These are phyloP conservation scores for Dothistroma pini DNA, from an alignment of 2,329 filamentous ascomycete genomes.

Conservation along the genomic window DNA sequence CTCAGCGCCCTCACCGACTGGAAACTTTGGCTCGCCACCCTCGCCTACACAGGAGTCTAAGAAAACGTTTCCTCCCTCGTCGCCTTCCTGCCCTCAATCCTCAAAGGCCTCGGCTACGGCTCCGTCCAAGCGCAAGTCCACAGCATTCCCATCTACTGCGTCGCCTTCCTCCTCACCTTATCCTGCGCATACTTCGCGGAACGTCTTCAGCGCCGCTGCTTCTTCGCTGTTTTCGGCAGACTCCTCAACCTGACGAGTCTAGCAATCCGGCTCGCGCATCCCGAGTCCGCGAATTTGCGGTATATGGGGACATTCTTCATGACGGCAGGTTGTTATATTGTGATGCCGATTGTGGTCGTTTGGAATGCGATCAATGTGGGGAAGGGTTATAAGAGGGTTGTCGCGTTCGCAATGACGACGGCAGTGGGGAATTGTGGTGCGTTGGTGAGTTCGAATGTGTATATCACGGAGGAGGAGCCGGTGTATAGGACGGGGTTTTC, in stretches of 20 bases:
- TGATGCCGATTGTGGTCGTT: slow-evolving; percentile 37
- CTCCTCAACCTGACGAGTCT: slow-evolving; percentile 35
- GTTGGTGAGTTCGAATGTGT: slow-evolving; percentile 13
- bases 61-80: slow-evolving; percentile 19
- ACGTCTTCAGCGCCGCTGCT: slow-evolving; percentile 31
- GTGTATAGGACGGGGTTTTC: slow-evolving; percentile 17
- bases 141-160: slow-evolving; percentile 13
- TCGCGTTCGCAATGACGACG: slow-evolving; percentile 19
- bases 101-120: slow-evolving; percentile 15
- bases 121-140: slow-evolving; percentile 11
- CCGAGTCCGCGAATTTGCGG: slow-evolving; percentile 27
- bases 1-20: slow-evolving; percentile 4
- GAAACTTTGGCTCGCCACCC: slow-evolving; percentile 9
- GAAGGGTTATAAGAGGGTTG: slow-evolving; percentile 33
- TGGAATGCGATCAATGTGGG: slow-evolving; percentile 42
- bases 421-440: slow-evolving; percentile 18
- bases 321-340: slow-evolving; percentile 27
- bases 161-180: slow-evolving; percentile 9
- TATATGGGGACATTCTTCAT: slow-evolving; percentile 40
- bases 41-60: not conserved
- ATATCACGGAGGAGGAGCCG: slow-evolving; percentile 10
- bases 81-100: slow-evolving; percentile 14
- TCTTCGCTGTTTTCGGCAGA: slow-evolving; percentile 38
- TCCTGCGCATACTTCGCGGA: slow-evolving; percentile 28
- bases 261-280: slow-evolving; percentile 28